Base-by-base conservation (phyloP, 2,329 filamentous ascomycete species). In the Aspergillus thermomutatus region DNA sequence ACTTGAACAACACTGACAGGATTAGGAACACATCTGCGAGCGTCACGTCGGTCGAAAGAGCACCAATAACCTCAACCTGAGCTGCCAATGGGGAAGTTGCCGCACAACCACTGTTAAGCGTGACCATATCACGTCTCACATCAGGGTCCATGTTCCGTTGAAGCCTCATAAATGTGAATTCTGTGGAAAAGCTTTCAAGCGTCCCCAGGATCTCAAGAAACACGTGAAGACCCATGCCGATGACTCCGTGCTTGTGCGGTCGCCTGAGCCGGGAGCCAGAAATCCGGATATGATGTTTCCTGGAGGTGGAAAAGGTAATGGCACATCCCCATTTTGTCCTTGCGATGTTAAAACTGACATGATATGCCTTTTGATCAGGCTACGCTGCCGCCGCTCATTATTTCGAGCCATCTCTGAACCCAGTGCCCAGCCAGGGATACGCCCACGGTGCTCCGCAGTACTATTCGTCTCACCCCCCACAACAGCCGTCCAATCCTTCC, bases 131-230 rank as follows among this genome's bases (percentile, higher is more conserved):
- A 99, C 94, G 51, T 97, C 94, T 51, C 94, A 99, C 77, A 97
- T 99, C 68, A 91, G 94, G 63, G 94, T 97, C 53, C 94, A 99
- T 75, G 93, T 99, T n/a, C 94, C 94, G 1, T 82, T 99, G 60
- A 99, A 99, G 83, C 94, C 94, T 65, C 94, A 99, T 81, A 97
- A 97, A 79, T 99, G 94, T 76, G 92, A 97, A 73, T 96, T 97
- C 78, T 99, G 94, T 72, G 91, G 91, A 72, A 99, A 99, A 82
- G 92, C 92, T 1, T 99, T 99, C 84, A 99, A 99, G 85, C 90
- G 94, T 34, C 94, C 94, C 2, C 94, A 99, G 79, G 94, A 99
- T 80, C 77, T 99, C 69, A 97, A 99, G 86, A 99, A 99, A 82
- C 94, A 99, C 75, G 92, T 97, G 77, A 99, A 97, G 87, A 97